Evolutionary conservation across 768 basidiomycete species (phyloP), one percentile per base, ranked within the genome.

Genomic region (Tephrocybe sp.): DNA sequence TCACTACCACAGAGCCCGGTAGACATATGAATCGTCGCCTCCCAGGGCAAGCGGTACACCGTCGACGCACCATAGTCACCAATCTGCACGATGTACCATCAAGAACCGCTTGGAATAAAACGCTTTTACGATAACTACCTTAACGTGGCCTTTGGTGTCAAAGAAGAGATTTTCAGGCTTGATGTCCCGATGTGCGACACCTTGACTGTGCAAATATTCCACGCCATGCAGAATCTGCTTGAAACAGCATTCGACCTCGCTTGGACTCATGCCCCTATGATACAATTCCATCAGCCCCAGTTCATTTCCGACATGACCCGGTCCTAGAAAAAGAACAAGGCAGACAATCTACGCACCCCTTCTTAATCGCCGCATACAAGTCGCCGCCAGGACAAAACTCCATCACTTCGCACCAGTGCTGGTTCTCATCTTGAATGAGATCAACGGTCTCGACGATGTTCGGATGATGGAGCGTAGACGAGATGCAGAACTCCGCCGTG

Each of bases 381-480:
- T 99, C 96, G 2, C 96, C 96, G 36, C 97, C 97, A 3, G 94
- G 94, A 64, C 96, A 99, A 65, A 93, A 99, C 68, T 98, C 97
- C 96, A 99, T 98, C 38, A 99, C 96, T 67, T 98, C 97, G 64
- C 96, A 99, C 96, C 96, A 99, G 63, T 93, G 86, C 54, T 92
- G 86, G 54, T 74, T 82, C 70, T 99, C 96, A 69, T 99, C 97
- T 61, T 99, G 97, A n/a, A 99, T 89, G 51, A 99, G 85, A 68
- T 99, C 96, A 51, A 99, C 96, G 5, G 96, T 99, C 74, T 98
- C 95, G 64, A 98, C 95, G 60, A 98, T 82, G 66, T 98, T 98
- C 62, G 84, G 74, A 64, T 96, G 94, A 64, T 92, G 92, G 24
- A 98, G 70, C 1, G 95, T 97, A 30, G 95, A 97, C 36, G 92